A percentile compares a stretch with the other conserved stretches of the same genome.
Evolutionary conservation across 1,284 basidiomycete species (phyloP).

Genomic region (Puccinia triticina): DNA sequence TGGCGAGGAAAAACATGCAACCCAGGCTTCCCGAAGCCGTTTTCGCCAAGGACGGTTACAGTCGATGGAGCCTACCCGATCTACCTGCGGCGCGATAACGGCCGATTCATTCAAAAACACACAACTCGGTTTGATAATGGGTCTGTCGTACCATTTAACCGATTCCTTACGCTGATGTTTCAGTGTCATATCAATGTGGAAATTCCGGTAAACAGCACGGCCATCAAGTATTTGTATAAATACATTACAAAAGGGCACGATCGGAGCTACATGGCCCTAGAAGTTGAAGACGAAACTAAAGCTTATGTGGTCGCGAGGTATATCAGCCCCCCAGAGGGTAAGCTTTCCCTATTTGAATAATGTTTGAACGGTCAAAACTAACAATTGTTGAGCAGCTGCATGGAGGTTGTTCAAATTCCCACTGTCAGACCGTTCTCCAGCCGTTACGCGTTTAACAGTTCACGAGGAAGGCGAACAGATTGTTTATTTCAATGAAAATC

Average conservation of each 20-base stretch:
- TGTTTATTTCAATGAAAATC: not conserved
- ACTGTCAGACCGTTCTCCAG: not conserved
- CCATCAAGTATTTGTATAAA: conserved; percentile 22
- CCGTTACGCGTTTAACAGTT: not conserved
- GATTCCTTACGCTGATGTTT: not conserved
- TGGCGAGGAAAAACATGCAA: not conserved
- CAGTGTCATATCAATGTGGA: conserved; percentile 35
- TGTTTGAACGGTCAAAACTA: not conserved
- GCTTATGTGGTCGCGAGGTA: conserved; percentile 60
- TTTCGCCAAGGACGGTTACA: not conserved
- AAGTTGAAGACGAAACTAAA: conserved; percentile 23
- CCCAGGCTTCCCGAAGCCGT: not conserved
- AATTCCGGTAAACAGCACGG: not conserved
- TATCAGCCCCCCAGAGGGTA: conserved; percentile 61
- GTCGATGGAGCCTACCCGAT: not conserved
- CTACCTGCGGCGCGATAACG: not conserved
- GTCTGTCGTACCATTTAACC: conserved; percentile 15
- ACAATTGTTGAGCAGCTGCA: not conserved
- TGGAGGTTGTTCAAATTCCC: conserved; percentile 11
- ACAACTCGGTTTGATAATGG: not conserved
- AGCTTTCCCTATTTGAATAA: conserved; percentile 60
- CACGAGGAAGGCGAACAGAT: not conserved
- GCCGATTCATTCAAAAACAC: not conserved
- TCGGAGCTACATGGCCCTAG: no score
- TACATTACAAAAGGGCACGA: conserved; percentile 18